These are phyloP conservation scores for Apiospora sp. DNA, from an alignment of 2,329 filamentous ascomycete species.

Conservation along the genomic window DNA sequence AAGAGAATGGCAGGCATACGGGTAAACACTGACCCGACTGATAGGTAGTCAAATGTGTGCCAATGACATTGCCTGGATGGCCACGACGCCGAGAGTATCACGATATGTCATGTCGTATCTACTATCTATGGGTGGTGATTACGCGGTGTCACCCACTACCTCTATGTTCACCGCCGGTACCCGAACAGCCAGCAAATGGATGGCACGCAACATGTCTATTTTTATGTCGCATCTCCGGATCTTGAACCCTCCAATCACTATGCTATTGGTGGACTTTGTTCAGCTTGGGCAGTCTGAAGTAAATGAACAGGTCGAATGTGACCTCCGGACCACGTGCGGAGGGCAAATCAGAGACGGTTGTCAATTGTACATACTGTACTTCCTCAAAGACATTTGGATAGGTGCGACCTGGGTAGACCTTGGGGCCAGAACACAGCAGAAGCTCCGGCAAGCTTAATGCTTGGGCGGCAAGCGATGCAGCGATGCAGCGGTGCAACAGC, in stretches of 20 bases:
- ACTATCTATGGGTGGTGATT: too few species aligned
- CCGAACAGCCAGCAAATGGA: background rate
- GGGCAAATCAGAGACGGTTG: background rate
- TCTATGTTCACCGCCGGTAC: background rate
- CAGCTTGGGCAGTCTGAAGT: background rate
- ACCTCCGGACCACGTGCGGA: constrained; percentile 1
- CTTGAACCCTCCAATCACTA: background rate
- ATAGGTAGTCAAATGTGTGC: background rate
- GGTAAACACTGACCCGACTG: background rate
- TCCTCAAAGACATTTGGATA: background rate
- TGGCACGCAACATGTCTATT: background rate
- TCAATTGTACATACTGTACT: background rate
- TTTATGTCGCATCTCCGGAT: background rate
- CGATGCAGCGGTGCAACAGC: too few species aligned
- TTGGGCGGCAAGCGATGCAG: background rate
- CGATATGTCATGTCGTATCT: background rate
- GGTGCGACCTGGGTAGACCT: background rate
- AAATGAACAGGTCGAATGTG: background rate
- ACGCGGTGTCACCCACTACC: background rate
- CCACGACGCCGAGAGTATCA: background rate
- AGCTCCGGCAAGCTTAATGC: constrained; percentile 1
- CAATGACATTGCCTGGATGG: background rate
- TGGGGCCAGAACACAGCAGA: background rate
- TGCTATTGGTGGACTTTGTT: constrained; percentile 3
- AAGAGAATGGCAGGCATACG: background rate